phyloP scores from a whole-genome alignment of 768 basidiomycete genomes.

The Lactifluus pinguis region DNA sequence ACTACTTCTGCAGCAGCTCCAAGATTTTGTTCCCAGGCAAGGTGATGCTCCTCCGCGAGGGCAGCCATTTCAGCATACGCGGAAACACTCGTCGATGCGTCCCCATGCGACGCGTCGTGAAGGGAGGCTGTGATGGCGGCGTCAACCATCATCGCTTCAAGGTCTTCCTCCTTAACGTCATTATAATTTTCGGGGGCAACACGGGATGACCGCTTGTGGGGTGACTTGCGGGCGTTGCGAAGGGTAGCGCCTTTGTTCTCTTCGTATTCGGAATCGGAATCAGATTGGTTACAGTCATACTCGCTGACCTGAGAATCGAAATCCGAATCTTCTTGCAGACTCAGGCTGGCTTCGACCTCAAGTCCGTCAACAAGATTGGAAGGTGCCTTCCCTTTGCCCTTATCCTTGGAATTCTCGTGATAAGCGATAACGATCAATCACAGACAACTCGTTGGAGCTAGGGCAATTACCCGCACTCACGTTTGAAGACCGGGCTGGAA shows the following conservation, averaged over 20 bases:
- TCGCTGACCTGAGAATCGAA: constrained; percentile 37
- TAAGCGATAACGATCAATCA: constrained; percentile 11
- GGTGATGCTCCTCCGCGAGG: constrained; percentile 47
- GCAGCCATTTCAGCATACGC: constrained; percentile 37
- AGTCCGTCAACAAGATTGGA: neutral
- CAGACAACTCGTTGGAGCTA: neutral
- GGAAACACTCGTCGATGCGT: constrained; percentile 26
- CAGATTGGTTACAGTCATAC: constrained; percentile 26
- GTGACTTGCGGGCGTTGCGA: neutral
- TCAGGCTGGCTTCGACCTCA: constrained; percentile 29
- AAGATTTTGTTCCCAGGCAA: constrained; percentile 23
- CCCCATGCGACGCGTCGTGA: constrained; percentile 22
- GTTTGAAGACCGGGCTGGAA: constrained; percentile 7
- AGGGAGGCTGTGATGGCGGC: constrained; percentile 50
- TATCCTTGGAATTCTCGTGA: constrained; percentile 9
- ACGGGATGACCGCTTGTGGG: neutral
- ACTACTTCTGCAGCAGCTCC: constrained; percentile 22
- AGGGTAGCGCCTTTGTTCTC: constrained; percentile 5
- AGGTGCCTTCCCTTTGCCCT: constrained; percentile 13
- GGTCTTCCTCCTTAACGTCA: constrained; percentile 22
- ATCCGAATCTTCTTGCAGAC: constrained; percentile 13
- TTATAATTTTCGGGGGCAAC: neutral
- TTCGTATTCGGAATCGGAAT: constrained; percentile 31
- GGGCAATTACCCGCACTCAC: constrained; percentile 17
- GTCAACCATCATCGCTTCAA: constrained; percentile 37